Percentiles rank a stretch among this genome's conserved stretches.
Conservation (phyloP, 1,284 basidiomycete species). For the Microbotryum lychnidis-dioicae region DNA sequence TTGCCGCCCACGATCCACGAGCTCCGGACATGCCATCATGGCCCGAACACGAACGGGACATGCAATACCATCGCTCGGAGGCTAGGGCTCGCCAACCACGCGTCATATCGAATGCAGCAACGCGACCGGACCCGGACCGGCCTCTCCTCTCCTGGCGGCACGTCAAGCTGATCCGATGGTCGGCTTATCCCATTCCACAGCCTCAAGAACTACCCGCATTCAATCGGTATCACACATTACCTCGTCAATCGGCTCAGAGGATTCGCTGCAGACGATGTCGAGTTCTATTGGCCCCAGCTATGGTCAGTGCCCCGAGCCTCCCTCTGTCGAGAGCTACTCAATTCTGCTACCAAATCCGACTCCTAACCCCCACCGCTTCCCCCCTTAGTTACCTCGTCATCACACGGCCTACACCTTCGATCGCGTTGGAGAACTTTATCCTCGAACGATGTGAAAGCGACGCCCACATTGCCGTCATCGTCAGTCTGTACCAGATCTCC, state of each 20-base stretch:
- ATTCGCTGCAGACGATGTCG: constrained; percentile 69
- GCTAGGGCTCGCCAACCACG: background rate
- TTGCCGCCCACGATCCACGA: no score
- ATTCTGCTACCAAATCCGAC: background rate
- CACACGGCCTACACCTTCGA: constrained; percentile 77
- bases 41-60: background rate
- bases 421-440: constrained; percentile 85
- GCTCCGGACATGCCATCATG: background rate
- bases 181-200: background rate
- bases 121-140: background rate
- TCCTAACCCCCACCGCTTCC: no score
- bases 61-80: no score
- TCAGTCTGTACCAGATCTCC: constrained; percentile 45
- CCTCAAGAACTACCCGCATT: constrained; percentile 77
- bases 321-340: background rate
- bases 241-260: constrained; percentile 72
- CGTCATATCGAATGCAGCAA: no score
- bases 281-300: constrained; percentile 93
- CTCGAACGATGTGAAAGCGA: constrained; percentile 76
- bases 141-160: background rate
- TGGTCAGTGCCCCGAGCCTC: constrained; percentile 53
- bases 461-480: constrained; percentile 86
- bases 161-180: background rate
- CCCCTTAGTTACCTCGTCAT: constrained; percentile 72
- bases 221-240: constrained; percentile 94